Evolutionary conservation across 768 basidiomycete genomes (phyloP), one percentile per base, ranked within the genome.

Genomic region (Trichaptum fuscoviolaceum): DNA sequence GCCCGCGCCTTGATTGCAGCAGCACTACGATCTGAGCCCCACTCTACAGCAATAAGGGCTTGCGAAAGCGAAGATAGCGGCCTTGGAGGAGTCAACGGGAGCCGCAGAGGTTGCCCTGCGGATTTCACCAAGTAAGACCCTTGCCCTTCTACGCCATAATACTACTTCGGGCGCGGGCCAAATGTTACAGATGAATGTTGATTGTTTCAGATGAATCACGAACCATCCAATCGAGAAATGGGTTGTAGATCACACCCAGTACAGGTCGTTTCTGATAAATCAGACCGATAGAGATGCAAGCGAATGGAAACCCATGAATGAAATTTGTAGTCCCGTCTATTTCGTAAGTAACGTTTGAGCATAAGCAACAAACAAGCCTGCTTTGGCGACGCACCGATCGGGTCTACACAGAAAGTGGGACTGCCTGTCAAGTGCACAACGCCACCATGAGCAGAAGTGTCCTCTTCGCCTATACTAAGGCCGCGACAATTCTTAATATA

Each of bases 361-460:
- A 8, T 30, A 30, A 23, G 10, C 64, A 35, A 15, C 9, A 30
- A 35, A 36, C 65, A 34, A 63, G 62, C 3, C 52, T 25, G 35
- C 7, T 57, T 1, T 15, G 7, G 57, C 18, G 64, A 72, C 82
- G 65, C 70, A 89, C 92, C 95, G 66, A 97, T 96, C 35, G 96
- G 96, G 75, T 99, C 96, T 58, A 96, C 92, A 72, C 96, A 97
- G 80, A 92, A 99, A 0, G 96, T 99, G 5, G 95, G 95, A 34
- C 87, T 88, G 71, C 97, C 91, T 0, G 92, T 93, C 66, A 96
- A 77, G 12, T 87, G 82, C 23, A 83, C 25, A 82, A 34, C 85
- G 82, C 66, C 82, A 75, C n/a, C 93, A 93, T 4, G 89, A 83
- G 9, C 93, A 87, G 70, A 95, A 0, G 91, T 91, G 78, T 99